Evolutionary conservation across 306 rosid genomes (phyloP).

Genomic region (Myrica gale): DNA sequence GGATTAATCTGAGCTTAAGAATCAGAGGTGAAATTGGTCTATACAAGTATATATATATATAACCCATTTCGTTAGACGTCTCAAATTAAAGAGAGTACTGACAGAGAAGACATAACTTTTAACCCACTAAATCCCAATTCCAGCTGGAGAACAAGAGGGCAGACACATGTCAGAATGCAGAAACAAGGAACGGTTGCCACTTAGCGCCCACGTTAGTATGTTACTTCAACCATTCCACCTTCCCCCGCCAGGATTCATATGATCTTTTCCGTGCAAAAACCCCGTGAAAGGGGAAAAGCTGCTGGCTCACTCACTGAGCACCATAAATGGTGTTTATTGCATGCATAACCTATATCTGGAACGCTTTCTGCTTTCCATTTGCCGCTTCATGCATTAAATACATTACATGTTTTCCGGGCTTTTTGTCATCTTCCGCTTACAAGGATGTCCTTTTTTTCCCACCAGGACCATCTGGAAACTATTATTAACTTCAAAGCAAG

Average conservation of each 20-base stretch:
- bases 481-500: neutral
- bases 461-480: neutral
- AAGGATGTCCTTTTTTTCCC: neutral
- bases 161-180: conserved; percentile 1
- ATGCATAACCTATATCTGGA: conserved; percentile 20
- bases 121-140: neutral
- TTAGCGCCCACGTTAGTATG: conserved; percentile 8
- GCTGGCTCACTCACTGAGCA: neutral
- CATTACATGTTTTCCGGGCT: neutral
- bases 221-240: conserved; percentile 4
- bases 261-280: conserved; percentile 6
- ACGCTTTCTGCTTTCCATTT: conserved; percentile 2
- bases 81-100: neutral
- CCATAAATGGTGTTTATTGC: conserved; percentile 12
- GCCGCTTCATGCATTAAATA: neutral
- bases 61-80: too few species aligned
- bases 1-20: neutral
- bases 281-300: conserved; percentile 20
- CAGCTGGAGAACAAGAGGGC: neutral
- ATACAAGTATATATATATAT: too few species aligned
- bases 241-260: conserved; percentile 16
- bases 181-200: conserved; percentile 6
- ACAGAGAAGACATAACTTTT: neutral
- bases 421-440: neutral
- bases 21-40: neutral